These are phyloP conservation scores for Chrysanthemum seticuspe DNA, from an alignment of 129 eudicot genomes.

Conservation along the genomic window DNA sequence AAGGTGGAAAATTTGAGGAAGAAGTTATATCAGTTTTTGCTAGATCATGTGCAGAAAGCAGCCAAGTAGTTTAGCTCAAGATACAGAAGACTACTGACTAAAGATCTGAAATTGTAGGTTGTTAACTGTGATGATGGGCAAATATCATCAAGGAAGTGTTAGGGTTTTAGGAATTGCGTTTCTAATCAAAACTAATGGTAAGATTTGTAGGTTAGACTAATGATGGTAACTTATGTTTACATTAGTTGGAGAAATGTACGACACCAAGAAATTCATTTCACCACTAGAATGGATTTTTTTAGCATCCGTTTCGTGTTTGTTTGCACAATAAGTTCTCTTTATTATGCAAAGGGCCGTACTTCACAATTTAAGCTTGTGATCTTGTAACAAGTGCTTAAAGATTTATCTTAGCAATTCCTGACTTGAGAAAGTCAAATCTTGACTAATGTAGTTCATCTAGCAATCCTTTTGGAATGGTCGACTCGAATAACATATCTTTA, in stretches of 20 bases:
- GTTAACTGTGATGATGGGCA: constrained; percentile 19
- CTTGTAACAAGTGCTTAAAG: constrained; percentile 6
- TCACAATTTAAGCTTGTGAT: not conserved
- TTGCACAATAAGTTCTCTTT: not conserved
- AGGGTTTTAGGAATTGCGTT: constrained; percentile 13
- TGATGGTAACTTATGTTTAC: constrained; percentile 15
- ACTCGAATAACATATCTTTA: too few species aligned
- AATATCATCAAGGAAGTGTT: constrained; percentile 15
- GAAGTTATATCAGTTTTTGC: constrained; percentile 54
- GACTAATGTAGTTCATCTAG: not conserved
- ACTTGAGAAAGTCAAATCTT: not conserved
- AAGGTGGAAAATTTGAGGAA: constrained; percentile 57
- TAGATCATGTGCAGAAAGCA: constrained; percentile 53
- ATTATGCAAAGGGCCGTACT: not conserved
- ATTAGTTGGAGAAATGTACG: constrained; percentile 23
- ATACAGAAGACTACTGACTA: constrained; percentile 39
- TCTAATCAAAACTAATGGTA: constrained; percentile 34
- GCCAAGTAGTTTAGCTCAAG: constrained; percentile 42
- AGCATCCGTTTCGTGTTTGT: not conserved
- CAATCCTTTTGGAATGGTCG: constrained; percentile 1
- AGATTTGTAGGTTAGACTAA: constrained; percentile 24
- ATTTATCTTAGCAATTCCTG: not conserved
- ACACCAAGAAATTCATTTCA: not conserved
- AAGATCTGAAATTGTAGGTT: constrained; percentile 22
- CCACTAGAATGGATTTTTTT: constrained; percentile 17